Conservation (phyloP, 352 stramenopile species). For the Globisporangium okanoganense region DNA sequence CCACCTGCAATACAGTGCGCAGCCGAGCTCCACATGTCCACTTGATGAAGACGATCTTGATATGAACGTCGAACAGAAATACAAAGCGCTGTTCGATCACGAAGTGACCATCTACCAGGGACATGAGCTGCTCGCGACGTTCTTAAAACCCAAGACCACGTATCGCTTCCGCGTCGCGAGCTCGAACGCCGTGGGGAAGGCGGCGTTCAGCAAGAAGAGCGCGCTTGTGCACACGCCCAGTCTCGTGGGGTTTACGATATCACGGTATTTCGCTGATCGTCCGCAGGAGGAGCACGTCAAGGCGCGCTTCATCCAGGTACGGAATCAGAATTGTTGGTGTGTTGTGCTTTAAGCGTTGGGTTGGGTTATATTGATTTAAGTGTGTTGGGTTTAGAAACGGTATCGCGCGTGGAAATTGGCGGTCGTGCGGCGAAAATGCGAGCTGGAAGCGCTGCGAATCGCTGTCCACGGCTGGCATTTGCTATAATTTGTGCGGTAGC, state of each 20-base stretch:
- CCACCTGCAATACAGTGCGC: conserved; percentile 46
- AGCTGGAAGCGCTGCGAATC: conserved; percentile 15
- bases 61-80: background rate
- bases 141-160: conserved; percentile 47
- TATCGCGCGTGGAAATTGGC: conserved; percentile 34
- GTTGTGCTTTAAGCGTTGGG: background rate
- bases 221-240: conserved; percentile 40
- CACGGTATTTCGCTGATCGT: conserved; percentile 46
- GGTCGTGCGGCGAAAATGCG: conserved; percentile 1
- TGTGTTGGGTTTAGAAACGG: conserved; percentile 3
- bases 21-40: conserved; percentile 4
- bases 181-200: conserved; percentile 38
- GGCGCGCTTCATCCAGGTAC: conserved; percentile 40
- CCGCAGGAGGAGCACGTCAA: conserved; percentile 50
- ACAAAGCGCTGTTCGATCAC: conserved; percentile 23
- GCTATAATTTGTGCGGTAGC: background rate
- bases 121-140: conserved; percentile 30
- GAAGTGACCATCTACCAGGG: conserved; percentile 38
- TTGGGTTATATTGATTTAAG: background rate
- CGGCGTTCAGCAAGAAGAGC: conserved; percentile 34
- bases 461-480: conserved; percentile 30
- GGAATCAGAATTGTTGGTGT: background rate
- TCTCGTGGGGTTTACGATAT: conserved; percentile 66
- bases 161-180: conserved; percentile 56
- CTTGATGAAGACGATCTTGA: conserved; percentile 17